Base-by-base conservation (phyloP, 2,329 filamentous ascomycete species). In the Didymella keratinophila region DNA sequence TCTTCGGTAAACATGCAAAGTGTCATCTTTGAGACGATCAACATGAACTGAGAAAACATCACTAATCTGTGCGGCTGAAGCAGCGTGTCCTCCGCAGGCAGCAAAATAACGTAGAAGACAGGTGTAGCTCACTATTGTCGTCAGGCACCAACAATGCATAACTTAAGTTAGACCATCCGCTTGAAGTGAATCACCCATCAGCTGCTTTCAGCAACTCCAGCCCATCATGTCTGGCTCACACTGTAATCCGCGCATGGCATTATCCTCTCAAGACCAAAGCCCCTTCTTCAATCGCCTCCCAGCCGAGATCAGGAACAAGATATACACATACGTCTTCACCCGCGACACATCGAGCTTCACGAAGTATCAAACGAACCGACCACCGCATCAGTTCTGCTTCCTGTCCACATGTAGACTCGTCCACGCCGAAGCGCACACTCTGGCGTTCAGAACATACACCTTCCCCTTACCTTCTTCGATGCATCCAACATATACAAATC, bases 261-360 rank as follows among this genome's bases (percentile, higher is more conserved):
- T 30, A 4, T 2, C 18, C 37, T 4, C 34, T 18, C 20, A 49
- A 51, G 9, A 46, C 23, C 53, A 61, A 20, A 60, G 57, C 28
- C 9, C 32, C 11, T 49, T 62, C 27, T 23, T 60, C 39, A 6
- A 9, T 12, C 54, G 41, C 18, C 48, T 62, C 11, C 62, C 60
- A 7, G 25, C 58, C 11, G 58, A 63, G 27, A 48, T 62, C 41
- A 30, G 53, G 4, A 60, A 63, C 46, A 20, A 60, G 12, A 62
- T 63, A 10, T 65, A 60, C 37, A 30, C 16, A 2, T 39, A 55
- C 32, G 48, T 54, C 20, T 65, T 63, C 37, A 44, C 41, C 2
- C 9, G 12, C 30, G 10, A 20, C 14, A 16, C 44, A 9, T 25
- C 32, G 4, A 4, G 14, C 9, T 23, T 4, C 37, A 21, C 37